Percentiles rank a stretch among this genome's conserved stretches.
These are phyloP conservation scores for Candida easanensis DNA, from an alignment of 805 yeast species.

Conservation along the genomic window DNA sequence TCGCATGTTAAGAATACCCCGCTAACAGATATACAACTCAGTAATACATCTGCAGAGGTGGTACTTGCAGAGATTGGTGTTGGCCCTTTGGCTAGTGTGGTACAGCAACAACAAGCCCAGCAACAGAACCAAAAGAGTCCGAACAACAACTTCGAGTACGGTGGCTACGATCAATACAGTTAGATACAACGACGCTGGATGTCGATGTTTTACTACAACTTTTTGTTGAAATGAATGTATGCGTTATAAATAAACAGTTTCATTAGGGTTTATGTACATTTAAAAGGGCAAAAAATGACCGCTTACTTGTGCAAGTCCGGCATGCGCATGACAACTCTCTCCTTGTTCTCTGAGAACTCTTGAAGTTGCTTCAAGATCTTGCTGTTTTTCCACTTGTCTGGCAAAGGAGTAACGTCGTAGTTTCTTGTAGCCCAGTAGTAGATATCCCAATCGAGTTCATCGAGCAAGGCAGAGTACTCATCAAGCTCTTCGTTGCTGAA, in stretches of 20 bases:
- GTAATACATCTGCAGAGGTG: constrained; percentile 75
- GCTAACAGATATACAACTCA: constrained; percentile 38
- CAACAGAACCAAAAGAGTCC: constrained; percentile 20
- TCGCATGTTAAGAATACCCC: constrained; percentile 43
- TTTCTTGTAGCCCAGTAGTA: constrained; percentile 96
- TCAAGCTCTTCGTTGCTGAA: constrained; percentile 66
- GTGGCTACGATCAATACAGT: constrained; percentile 37
- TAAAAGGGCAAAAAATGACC: background rate
- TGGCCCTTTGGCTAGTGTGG: constrained; percentile 62
- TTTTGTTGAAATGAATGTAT: background rate
- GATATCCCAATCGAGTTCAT: constrained; percentile 98
- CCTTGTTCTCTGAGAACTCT: constrained; percentile 69
- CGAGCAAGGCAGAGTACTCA: constrained; percentile 82
- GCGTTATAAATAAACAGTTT: background rate
- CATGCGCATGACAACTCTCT: constrained; percentile 78
- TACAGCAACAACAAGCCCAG: constrained; percentile 8
- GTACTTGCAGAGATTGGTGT: constrained; percentile 79
- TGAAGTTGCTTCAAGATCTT: constrained; percentile 63
- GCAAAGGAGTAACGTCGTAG: constrained; percentile 77
- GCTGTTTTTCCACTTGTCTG: constrained; percentile 78
- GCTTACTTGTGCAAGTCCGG: constrained; percentile 48
- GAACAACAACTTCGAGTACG: constrained; percentile 35
- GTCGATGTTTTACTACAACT: background rate
- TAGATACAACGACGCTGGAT: constrained; percentile 2
- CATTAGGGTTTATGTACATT: background rate